Conservation (phyloP, 116 monocot genomes). For the Phalaenopsis hybrid region DNA sequence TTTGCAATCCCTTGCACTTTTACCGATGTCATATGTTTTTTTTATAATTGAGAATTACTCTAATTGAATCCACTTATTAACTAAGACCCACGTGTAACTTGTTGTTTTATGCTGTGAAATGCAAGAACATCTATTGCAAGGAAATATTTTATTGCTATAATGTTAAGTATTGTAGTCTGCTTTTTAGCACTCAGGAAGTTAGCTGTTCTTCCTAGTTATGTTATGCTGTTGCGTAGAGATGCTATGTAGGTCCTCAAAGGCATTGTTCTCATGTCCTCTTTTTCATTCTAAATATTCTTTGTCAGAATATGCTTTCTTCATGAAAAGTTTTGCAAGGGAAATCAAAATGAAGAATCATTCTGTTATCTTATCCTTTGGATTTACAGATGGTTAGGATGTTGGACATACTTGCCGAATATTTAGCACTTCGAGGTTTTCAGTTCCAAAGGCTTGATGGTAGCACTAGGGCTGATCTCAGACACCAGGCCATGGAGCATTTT, state of each 20-base stretch:
- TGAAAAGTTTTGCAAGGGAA: not conserved
- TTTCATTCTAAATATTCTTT: not conserved
- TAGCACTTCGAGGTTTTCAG: slow-evolving; percentile 89
- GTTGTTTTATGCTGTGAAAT: not conserved
- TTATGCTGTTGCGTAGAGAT: not conserved
- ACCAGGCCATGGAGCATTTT: slow-evolving; percentile 98
- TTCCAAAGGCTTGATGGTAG: slow-evolving; percentile 98
- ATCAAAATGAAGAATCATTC: not conserved
- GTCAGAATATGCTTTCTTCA: too few species aligned
- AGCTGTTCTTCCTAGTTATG: not conserved
- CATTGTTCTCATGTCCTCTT: not conserved
- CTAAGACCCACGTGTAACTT: not conserved
- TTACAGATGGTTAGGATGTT: slow-evolving; percentile 97
- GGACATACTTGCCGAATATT: slow-evolving; percentile 95
- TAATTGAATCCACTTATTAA: not conserved
- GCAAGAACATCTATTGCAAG: not conserved
- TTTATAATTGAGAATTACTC: not conserved
- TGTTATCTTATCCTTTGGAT: not conserved
- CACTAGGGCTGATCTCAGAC: slow-evolving; percentile 92
- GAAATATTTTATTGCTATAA: too few species aligned
- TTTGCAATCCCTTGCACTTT: not conserved
- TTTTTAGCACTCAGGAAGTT: not conserved
- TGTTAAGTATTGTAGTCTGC: not conserved
- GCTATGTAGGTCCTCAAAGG: not conserved
- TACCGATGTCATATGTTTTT: not conserved